Evolutionary conservation across 768 basidiomycete genomes (phyloP).

Genomic region (Hericium coralloides): DNA sequence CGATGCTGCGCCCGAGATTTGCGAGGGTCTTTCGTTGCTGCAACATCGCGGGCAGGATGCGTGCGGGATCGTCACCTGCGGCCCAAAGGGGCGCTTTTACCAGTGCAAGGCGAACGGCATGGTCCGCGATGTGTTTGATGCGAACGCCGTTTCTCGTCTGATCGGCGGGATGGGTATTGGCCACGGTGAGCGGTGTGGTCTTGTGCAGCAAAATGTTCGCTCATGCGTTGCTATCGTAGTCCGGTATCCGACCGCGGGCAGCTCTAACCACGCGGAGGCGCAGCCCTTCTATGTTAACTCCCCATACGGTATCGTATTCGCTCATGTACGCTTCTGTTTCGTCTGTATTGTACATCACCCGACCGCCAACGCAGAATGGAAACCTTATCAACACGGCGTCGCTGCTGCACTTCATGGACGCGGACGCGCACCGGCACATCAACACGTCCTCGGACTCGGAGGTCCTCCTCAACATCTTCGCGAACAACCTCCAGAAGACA

Average conservation of each 20-base stretch:
- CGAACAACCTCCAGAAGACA: slow-evolving; percentile 94
- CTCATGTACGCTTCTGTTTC: slow-evolving; percentile 58
- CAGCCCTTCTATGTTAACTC: slow-evolving; percentile 99
- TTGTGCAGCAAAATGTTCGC: too few relatives aligned
- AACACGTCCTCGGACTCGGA: slow-evolving; percentile 99
- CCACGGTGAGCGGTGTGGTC: slow-evolving; percentile 54
- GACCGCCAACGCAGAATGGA: slow-evolving; percentile 61
- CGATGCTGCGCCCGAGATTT: slow-evolving; percentile 81
- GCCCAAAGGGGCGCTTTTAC: slow-evolving; percentile 88
- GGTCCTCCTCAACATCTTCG: slow-evolving; percentile 93
- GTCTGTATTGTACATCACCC: slow-evolving; percentile 1
- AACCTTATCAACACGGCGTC: slow-evolving; percentile 90
- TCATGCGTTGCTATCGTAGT: slow-evolving; percentile 36
- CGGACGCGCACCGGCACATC: slow-evolving; percentile 94
- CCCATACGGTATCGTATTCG: slow-evolving; percentile 98
- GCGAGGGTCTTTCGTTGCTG: slow-evolving; percentile 88
- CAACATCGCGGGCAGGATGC: slow-evolving; percentile 99
- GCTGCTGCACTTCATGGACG: slow-evolving; percentile 90
- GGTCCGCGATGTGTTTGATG: slow-evolving; percentile 96
- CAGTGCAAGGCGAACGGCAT: slow-evolving; percentile 99
- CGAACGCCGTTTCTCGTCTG: slow-evolving; percentile 61
- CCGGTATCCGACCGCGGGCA: slow-evolving; percentile 96
- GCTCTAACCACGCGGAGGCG: slow-evolving; percentile 93
- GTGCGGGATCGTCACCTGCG: slow-evolving; percentile 95
- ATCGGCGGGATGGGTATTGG: slow-evolving; percentile 96